A percentile compares a stretch with the other conserved stretches of the same genome.
Conservation (phyloP, 768 basidiomycete genomes). For the Gelatoporia subvermispora region DNA sequence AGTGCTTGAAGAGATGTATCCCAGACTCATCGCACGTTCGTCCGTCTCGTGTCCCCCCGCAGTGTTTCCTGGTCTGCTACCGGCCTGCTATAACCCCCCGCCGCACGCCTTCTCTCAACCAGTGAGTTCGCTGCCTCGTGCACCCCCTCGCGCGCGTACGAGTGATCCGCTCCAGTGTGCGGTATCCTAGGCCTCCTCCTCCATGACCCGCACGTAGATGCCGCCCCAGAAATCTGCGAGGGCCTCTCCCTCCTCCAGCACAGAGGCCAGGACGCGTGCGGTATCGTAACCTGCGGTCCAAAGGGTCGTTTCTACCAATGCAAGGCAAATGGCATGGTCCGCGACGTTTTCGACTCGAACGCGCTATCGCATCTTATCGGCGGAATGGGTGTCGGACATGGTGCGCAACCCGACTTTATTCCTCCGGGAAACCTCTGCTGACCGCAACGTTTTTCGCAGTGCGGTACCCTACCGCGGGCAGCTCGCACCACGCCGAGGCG, state of each 20-base stretch:
- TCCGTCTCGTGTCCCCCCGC: not conserved
- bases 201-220: conserved; percentile 69
- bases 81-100: too few relatives aligned
- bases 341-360: conserved; percentile 88
- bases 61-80: too few relatives aligned
- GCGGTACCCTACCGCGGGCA: conserved; percentile 96
- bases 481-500: conserved; percentile 93
- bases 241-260: conserved; percentile 95
- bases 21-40: conserved; percentile 1
- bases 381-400: conserved; percentile 97
- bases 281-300: conserved; percentile 92
- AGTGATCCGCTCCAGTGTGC: conserved; percentile 54
- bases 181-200: conserved; percentile 87
- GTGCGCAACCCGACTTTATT: conserved; percentile 40
- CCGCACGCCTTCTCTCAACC: too few relatives aligned
- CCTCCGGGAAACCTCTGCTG: not conserved
- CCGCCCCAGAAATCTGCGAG: conserved; percentile 87
- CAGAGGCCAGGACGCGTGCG: conserved; percentile 96
- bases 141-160: not conserved
- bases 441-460: conserved; percentile 43
- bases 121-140: not conserved
- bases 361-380: conserved; percentile 77
- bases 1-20: not conserved
- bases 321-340: conserved; percentile 99
- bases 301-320: conserved; percentile 96